A percentile compares a stretch with the other conserved stretches of the same genome.
phyloP scores from a whole-genome alignment of 2,329 filamentous ascomycete species.

The Pseudocercospora pini-densiflorae region DNA sequence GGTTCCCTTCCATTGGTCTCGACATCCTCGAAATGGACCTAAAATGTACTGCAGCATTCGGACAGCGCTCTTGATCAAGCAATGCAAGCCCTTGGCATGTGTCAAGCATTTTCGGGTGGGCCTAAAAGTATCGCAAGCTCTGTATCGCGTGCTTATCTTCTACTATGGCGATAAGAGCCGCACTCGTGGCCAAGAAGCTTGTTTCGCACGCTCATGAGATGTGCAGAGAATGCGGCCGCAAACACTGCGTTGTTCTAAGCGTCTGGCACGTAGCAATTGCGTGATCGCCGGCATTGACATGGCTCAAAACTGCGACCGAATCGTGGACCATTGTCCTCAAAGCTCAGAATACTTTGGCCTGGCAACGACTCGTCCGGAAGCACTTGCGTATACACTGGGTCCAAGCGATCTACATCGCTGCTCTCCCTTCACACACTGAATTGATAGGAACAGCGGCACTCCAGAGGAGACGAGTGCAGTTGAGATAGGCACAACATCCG shows the following conservation, averaged over 20 bases:
- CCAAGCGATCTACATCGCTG: neutral
- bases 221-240: neutral
- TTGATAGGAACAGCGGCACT: neutral
- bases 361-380: neutral
- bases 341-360: neutral
- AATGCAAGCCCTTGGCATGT: neutral
- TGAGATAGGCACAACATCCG: neutral
- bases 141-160: conserved; percentile 15
- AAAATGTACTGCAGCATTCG: neutral
- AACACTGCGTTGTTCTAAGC: neutral
- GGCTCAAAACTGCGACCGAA: neutral
- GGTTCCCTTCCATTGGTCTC: neutral
- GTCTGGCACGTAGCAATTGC: neutral
- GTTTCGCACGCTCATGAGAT: neutral
- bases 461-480: neutral
- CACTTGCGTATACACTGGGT: neutral
- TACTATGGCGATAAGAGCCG: conserved; percentile 11
- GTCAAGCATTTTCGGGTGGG: neutral
- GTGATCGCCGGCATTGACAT: neutral
- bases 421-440: neutral
- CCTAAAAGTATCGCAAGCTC: neutral
- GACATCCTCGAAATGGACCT: neutral
- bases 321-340: neutral
- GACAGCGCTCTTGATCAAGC: neutral
- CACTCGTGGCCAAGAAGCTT: neutral